phyloP scores from a whole-genome alignment of 1,139 yeast species.

The Yamadazyma dushanensis region DNA sequence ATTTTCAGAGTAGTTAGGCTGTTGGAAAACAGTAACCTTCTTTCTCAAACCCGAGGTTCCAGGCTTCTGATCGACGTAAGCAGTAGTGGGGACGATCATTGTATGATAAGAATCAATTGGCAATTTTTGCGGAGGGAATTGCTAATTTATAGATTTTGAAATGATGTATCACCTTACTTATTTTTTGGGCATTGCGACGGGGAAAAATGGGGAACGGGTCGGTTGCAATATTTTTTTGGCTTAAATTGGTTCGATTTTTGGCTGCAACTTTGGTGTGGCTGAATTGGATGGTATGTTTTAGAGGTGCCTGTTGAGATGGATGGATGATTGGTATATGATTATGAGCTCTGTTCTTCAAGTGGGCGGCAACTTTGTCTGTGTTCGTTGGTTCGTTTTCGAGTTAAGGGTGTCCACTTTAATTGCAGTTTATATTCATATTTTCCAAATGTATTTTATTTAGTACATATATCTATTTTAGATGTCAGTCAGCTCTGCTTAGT shows the following conservation, averaged over 20 bases:
- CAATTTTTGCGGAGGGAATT: neutral
- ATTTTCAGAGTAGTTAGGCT: slow-evolving; percentile 84
- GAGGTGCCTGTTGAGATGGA: too few relatives aligned
- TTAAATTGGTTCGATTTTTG: neutral
- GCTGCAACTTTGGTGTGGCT: too few relatives aligned
- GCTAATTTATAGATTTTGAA: neutral
- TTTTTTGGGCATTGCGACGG: neutral
- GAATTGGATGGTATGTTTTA: too few relatives aligned
- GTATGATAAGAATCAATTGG: neutral
- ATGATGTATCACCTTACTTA: neutral
- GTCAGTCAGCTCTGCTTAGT: slow-evolving; percentile 1
- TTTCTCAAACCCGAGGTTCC: slow-evolving; percentile 97
- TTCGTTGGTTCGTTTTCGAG: neutral
- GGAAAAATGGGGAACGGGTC: neutral
- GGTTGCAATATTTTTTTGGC: neutral
- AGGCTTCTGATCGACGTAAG: slow-evolving; percentile 91
- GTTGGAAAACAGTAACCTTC: slow-evolving; percentile 82
- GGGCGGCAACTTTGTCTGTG: too few relatives aligned
- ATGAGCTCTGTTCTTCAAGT: too few relatives aligned
- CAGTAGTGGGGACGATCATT: slow-evolving; percentile 54
- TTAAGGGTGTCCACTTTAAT: neutral
- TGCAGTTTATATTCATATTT: neutral
- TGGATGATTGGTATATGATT: too few relatives aligned
- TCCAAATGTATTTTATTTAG: too few relatives aligned
- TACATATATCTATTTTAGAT: too few relatives aligned